phyloP scores from a whole-genome alignment of 345 rosid species.

The Bruguiera sexangula region DNA sequence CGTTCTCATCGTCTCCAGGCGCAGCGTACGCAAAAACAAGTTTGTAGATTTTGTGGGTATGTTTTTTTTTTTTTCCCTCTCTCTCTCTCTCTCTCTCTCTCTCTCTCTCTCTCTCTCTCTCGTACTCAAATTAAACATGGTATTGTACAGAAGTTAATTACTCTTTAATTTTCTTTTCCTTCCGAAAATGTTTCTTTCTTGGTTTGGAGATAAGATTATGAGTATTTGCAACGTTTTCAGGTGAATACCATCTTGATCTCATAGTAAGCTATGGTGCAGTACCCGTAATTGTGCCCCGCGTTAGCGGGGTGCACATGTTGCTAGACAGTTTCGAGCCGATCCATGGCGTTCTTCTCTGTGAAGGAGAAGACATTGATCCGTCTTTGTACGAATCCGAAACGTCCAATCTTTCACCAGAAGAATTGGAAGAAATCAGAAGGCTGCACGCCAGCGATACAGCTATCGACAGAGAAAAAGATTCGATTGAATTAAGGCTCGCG shows the following conservation, averaged over 20 bases:
- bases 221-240: slow-evolving; percentile 32
- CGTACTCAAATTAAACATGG: not conserved
- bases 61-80: not conserved
- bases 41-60: slow-evolving; percentile 29
- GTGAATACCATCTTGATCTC: slow-evolving; percentile 91
- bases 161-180: no score
- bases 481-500: slow-evolving; percentile 68
- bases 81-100: not conserved
- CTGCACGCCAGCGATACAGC: slow-evolving; percentile 66
- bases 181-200: no score
- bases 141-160: no score
- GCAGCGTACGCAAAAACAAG: slow-evolving; percentile 27
- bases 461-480: slow-evolving; percentile 72
- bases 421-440: slow-evolving; percentile 63
- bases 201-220: no score
- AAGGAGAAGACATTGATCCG: slow-evolving; percentile 92
- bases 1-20: slow-evolving; percentile 29
- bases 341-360: slow-evolving; percentile 90
- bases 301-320: slow-evolving; percentile 66
- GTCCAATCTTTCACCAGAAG: slow-evolving; percentile 51
- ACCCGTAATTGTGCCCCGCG: slow-evolving; percentile 80
- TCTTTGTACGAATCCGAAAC: slow-evolving; percentile 56
- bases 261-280: slow-evolving; percentile 75
- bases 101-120: not conserved
- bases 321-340: slow-evolving; percentile 82